Conservation (phyloP, 2,329 filamentous ascomycete genomes). For the Zasmidium cellare region DNA sequence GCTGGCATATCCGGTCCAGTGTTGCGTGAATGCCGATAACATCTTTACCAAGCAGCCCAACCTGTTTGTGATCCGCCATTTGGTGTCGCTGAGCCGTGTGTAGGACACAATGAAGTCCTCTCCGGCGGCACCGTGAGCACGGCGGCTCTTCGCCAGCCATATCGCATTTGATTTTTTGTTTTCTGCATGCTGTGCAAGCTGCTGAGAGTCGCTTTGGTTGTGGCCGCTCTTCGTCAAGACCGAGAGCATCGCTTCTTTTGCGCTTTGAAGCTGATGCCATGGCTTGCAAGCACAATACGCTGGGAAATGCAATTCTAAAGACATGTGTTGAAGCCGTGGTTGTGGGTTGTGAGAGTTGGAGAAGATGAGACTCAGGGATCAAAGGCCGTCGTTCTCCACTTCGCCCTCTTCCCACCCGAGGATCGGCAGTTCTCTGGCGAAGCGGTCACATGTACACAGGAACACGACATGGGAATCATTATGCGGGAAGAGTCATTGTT, state of each 20-base stretch:
- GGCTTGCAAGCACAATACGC: not conserved
- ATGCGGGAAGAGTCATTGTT: too few species aligned
- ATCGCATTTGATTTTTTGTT: constrained; percentile 57
- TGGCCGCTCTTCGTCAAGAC: constrained; percentile 1
- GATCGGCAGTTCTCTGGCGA: too few species aligned
- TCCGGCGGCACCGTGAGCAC: constrained; percentile 52
- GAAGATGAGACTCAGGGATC: too few species aligned
- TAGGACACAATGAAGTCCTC: constrained; percentile 51
- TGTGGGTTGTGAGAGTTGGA: too few species aligned
- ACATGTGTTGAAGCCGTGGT: too few species aligned
- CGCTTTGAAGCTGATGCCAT: constrained; percentile 3
- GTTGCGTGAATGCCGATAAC: constrained; percentile 36
- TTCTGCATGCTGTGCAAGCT: constrained; percentile 55
- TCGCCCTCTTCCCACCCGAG: too few species aligned
- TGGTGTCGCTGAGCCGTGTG: constrained; percentile 54
- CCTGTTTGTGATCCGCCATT: constrained; percentile 43
- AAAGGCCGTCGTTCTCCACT: not conserved
- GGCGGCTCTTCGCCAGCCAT: constrained; percentile 51
- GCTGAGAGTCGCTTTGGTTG: constrained; percentile 14
- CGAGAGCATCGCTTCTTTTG: constrained; percentile 7
- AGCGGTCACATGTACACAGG: too few species aligned
- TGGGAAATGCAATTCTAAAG: too few species aligned
- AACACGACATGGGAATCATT: too few species aligned
- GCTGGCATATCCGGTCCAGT: constrained; percentile 44
- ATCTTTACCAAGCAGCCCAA: constrained; percentile 18